These are phyloP conservation scores for Ophiosphaerella herpotricha DNA, from an alignment of 2,329 filamentous ascomycete genomes.

Conservation along the genomic window DNA sequence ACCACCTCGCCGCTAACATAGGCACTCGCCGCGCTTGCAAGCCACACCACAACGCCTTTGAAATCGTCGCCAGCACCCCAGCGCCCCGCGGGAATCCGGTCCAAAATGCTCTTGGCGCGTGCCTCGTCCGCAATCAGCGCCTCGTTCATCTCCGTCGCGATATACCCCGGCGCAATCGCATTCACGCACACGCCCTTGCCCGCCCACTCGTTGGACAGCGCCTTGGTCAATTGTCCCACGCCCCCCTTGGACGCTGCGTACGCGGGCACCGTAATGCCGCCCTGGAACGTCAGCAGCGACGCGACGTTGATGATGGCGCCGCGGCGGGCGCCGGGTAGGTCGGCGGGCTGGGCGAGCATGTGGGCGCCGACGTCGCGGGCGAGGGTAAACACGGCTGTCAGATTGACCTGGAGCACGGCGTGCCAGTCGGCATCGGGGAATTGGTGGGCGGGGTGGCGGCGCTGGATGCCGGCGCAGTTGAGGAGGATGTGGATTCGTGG, in stretches of 20 bases:
- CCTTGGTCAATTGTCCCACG: constrained; percentile 82
- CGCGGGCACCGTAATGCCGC: constrained; percentile 84
- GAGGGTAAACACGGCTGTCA: constrained; percentile 78
- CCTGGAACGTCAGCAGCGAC: constrained; percentile 80
- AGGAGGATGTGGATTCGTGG: constrained; percentile 75
- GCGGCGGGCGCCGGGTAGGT: constrained; percentile 57
- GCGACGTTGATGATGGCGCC: constrained; percentile 85
- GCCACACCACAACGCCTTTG: constrained; percentile 77
- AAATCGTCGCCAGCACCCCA: constrained; percentile 89
- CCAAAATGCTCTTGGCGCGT: constrained; percentile 73
- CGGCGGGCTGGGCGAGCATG: constrained; percentile 65
- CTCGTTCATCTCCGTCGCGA: constrained; percentile 92
- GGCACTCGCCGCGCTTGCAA: constrained; percentile 75
- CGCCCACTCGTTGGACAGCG: constrained; percentile 85
- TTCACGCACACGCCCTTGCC: constrained; percentile 81
- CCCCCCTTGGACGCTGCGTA: constrained; percentile 88
- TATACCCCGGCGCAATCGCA: constrained; percentile 86
- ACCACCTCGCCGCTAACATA: constrained; percentile 84
- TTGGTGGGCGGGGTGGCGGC: constrained; percentile 72
- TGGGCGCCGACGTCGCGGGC: constrained; percentile 77
- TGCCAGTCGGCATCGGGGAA: constrained; percentile 81
- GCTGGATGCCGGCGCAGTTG: constrained; percentile 87
- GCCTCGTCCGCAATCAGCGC: constrained; percentile 75
- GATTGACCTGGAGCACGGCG: constrained; percentile 84
- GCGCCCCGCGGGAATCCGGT: constrained; percentile 78